phyloP scores from a whole-genome alignment of 1,284 basidiomycete genomes.

The Gymnopus androsaceus region DNA sequence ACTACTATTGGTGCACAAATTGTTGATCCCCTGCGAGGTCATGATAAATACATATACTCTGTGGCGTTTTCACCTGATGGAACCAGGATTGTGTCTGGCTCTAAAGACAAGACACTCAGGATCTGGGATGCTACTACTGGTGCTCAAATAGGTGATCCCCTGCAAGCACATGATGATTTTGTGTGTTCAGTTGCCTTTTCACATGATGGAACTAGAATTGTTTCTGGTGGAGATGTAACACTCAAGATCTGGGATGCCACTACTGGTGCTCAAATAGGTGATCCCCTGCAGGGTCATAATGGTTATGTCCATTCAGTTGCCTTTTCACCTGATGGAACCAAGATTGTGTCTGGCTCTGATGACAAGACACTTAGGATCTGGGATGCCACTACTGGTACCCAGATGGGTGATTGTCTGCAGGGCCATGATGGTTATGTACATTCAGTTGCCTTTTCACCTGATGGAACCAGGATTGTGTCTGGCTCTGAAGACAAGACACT shows the following conservation, averaged over 20 bases:
- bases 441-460: too few species aligned
- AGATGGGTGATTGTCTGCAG: too few species aligned
- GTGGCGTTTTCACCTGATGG: conserved; percentile 4
- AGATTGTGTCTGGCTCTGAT: too few species aligned
- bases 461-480: too few species aligned
- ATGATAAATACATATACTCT: neutral
- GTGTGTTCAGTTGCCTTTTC: conserved; percentile 25
- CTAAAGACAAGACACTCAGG: conserved; percentile 22
- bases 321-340: too few species aligned
- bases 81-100: conserved; percentile 29
- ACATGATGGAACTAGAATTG: conserved; percentile 13
- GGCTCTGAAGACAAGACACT: neutral
- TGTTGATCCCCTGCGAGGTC: neutral
- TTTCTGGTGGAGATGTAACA: neutral
- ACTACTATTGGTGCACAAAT: neutral
- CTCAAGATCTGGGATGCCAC: neutral
- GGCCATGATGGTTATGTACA: too few species aligned
- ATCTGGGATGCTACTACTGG: conserved; percentile 25
- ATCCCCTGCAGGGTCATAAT: too few species aligned
- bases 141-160: neutral
- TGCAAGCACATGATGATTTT: conserved; percentile 22
- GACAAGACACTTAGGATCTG: too few species aligned
- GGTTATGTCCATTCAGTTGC: too few species aligned
- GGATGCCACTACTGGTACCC: too few species aligned
- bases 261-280: neutral